These are phyloP conservation scores for Teratosphaeria zuluensis DNA, from an alignment of 2,329 filamentous ascomycete genomes.

Conservation along the genomic window DNA sequence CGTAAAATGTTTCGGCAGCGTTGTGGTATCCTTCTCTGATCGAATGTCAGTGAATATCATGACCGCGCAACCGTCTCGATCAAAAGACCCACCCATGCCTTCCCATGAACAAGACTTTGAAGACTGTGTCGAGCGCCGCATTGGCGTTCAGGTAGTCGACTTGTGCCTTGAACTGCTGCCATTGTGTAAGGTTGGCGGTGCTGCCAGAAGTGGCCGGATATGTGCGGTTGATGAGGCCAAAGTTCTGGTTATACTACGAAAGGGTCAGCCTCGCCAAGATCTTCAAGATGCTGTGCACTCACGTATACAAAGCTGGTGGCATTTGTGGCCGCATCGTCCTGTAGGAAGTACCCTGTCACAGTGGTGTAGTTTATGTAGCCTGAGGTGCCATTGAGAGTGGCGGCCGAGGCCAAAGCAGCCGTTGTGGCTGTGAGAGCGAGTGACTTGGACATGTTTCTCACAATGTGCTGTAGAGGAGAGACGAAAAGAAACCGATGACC, in stretches of 20 bases:
- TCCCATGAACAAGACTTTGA: constrained; percentile 61
- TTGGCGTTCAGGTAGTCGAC: constrained; percentile 48
- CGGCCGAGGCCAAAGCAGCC: background rate
- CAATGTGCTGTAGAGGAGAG: background rate
- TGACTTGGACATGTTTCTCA: background rate
- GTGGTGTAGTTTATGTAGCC: constrained; percentile 50
- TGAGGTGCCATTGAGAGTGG: constrained; percentile 4
- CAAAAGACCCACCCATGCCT: constrained; percentile 46
- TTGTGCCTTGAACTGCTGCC: constrained; percentile 54
- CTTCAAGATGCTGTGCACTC: constrained; percentile 4
- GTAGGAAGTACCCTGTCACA: constrained; percentile 53
- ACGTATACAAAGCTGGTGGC: constrained; percentile 56
- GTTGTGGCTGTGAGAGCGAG: background rate
- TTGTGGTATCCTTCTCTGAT: constrained; percentile 50
- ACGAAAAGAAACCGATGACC: background rate
- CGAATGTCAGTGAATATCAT: background rate
- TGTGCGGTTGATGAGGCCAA: constrained; percentile 54
- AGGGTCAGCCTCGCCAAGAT: background rate
- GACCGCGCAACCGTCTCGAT: background rate
- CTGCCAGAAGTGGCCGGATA: constrained; percentile 44
- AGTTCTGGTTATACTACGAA: constrained; percentile 47
- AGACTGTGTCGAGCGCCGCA: constrained; percentile 44
- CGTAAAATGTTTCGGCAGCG: constrained; percentile 55
- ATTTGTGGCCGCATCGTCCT: constrained; percentile 50
- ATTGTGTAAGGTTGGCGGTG: constrained; percentile 46